Base-by-base conservation (phyloP, 2,329 filamentous ascomycete genomes). In the Penicillium sclerotigenum region DNA sequence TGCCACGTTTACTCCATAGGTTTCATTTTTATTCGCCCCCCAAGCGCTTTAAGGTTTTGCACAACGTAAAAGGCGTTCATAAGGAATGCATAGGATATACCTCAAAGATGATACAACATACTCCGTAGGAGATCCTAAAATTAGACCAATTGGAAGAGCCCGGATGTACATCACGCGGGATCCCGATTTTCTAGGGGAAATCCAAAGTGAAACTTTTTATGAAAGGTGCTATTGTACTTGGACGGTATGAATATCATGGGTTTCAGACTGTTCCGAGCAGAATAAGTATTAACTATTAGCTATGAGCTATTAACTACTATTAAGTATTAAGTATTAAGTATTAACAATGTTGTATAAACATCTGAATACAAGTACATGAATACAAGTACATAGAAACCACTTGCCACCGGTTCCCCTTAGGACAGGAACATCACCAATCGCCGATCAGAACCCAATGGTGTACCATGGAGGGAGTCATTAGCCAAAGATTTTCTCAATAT, bases 361-460 rank as follows among this genome's bases (percentile, higher is more conserved):
- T n/a, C n/a, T n/a, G n/a, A n/a, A n/a, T n/a, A n/a, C n/a, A n/a
- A n/a, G n/a, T n/a, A n/a, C n/a, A n/a, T n/a, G n/a, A n/a, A n/a
- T n/a, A n/a, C n/a, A n/a, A n/a, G 10, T 29, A 29, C 5, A 3
- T 1, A 31, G 13, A 13, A 5, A 31, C 29, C 13, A n/a, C 18
- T 48, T 34, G 16, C 24, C 29, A 54, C 38, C n/a, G n/a, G 34
- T 41, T 41, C 14, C 22, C 33, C n/a, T 16, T 47, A 16, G 14
- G 37, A 26, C 40, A 59, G 47, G 60, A 59, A 60, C 60, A 47
- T 54, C 58, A 47, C 60, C 60, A 62, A 60, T 62, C 22, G 58
- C 45, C 36, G 33, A 20, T 16, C n/a, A 29, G 48, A 18, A 33
- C 33, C 49, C 41, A 47, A 52, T 47, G 38, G 54, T 56, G 57